Conservation (phyloP, 768 basidiomycete species). For the Amanita rubescens region DNA sequence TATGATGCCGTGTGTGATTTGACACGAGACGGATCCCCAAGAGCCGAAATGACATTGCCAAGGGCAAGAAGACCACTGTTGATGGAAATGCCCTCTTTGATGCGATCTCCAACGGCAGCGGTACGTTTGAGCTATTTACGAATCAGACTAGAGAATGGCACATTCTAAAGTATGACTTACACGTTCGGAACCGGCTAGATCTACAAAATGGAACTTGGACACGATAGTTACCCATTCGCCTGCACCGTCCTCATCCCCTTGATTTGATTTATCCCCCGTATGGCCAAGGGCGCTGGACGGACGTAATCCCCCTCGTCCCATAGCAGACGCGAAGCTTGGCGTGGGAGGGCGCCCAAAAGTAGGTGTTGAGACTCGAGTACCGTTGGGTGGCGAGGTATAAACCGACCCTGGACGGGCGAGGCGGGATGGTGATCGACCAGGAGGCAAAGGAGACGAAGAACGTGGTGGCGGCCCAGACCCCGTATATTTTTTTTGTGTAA, state of each 20-base stretch:
- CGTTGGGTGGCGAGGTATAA: conserved; percentile 34
- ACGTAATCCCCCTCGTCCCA: conserved; percentile 59
- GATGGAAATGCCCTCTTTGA: conserved; percentile 98
- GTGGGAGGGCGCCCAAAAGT: conserved; percentile 73
- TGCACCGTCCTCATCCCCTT: conserved; percentile 51
- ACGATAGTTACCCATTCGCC: conserved; percentile 85
- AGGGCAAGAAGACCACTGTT: conserved; percentile 94
- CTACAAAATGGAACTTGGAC: conserved; percentile 98
- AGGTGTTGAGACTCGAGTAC: conserved; percentile 62
- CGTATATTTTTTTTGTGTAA: conserved; percentile 83
- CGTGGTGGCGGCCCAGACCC: conserved; percentile 66
- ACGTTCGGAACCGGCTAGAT: conserved; percentile 93
- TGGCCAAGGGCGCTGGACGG: conserved; percentile 81
- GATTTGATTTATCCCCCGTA: conserved; percentile 38
- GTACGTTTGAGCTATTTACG: conserved; percentile 79
- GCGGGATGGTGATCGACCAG: conserved; percentile 70
- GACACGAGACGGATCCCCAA: conserved; percentile 86
- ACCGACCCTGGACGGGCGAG: conserved; percentile 80
- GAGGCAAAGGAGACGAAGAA: conserved; percentile 71
- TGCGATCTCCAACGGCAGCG: conserved; percentile 90
- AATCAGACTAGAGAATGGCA: conserved; percentile 13
- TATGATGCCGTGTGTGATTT: conserved; percentile 82
- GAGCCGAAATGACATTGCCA: conserved; percentile 97
- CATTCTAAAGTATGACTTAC: conserved; percentile 35
- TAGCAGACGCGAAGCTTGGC: conserved; percentile 71